Base-by-base conservation (phyloP, 2,329 filamentous ascomycete species). In the Fusarium haematococcum region DNA sequence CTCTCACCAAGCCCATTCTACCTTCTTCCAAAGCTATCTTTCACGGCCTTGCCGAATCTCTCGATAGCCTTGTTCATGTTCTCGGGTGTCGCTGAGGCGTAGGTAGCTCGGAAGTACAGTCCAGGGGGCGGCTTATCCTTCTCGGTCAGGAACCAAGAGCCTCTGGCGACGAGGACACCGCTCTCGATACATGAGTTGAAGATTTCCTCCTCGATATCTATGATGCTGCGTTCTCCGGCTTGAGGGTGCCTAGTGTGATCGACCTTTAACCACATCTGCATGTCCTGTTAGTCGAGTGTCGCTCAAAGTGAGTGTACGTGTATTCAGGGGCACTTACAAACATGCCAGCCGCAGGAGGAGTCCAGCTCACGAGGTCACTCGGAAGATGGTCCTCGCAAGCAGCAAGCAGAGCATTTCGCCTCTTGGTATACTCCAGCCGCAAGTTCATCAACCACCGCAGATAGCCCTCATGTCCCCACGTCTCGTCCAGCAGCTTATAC, bases 381-480 rank as follows among this genome's bases (percentile, higher is more conserved):
- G 95, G 95, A 23, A 98, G 84, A 76, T 93, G 90, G 73, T 90
- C 89, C 82, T 97, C 94, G 80, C 95, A 98, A 0, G 95, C 95
- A 9, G 88, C 87, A 6, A 98, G 86, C 67, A 99, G 90, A 30
- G 90, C 88, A 80, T 98, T 89, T 65, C 97, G 87, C 69, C 96
- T 90, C 75, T 87, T 86, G 2, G 95, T 97, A 81, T 99, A 99
- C 82, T 95, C 91, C 78, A 91, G 83, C 56, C 95, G 90, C 78
- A 98, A 85, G 80, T 94, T 89, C 80, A 97, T 93, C 73, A 99
- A 85, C 97, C 97, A 99, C 79, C 92, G 88, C 27, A 99, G 84
- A 80, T 97, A 99, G 2, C 95, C 95, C 48, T 90, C 88, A 79
- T 99, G 97, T 27, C 96, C 97, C 97, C 97, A 99, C 59, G 92